Evolutionary conservation across 106 monocot genomes (phyloP), one percentile per base, ranked within the genome.

Genomic region (Allium cepa): DNA sequence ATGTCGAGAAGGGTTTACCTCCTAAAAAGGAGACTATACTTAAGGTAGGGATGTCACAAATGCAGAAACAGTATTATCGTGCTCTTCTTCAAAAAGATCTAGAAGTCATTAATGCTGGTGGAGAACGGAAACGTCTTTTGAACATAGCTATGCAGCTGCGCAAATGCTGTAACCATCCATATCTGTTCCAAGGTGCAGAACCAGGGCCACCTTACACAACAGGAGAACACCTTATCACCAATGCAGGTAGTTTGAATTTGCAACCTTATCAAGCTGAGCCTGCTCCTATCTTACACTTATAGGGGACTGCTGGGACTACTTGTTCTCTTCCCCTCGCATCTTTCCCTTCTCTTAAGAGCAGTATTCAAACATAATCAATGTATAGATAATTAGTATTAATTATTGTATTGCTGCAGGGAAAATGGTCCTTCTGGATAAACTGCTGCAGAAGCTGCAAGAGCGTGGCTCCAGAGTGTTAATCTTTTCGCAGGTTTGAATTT

Each of bases 81-180:
- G 88, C 92, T 72, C 74, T 97, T 46, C 88, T 89, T 71, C 89
- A 92, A 76, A 92, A 92, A 77, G 97, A 92, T 87, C 76, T 97
- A 72, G 92, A 96, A 46, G 84, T 91, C 49, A 56, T 97, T 55
- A 89, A 97, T 84, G 79, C 87, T 74, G 92, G 97, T 53, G 92
- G 92, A 26, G 89, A 97, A 72, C 79, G 92, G 53, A 92, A 97
- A 46, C 82, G 89, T 56, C 97, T 97, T 67, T 65, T 92, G 17
- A 97, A 97, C 60, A 84, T 97, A 73, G 92, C 97, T 27, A 92
- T 97, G 97, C 97, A 97, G 78, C 70, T 97, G 50, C 83, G 86
- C 8, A 97, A 97, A 77, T 93, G 88, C 58, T 92, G 96, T 72
- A 92, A 96, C 57, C 91, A 92, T 76, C 96, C 96, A 71, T 88